Evolutionary conservation across 768 basidiomycete species (phyloP), one percentile per base, ranked within the genome.

Genomic region (Amanita fuliginea): DNA sequence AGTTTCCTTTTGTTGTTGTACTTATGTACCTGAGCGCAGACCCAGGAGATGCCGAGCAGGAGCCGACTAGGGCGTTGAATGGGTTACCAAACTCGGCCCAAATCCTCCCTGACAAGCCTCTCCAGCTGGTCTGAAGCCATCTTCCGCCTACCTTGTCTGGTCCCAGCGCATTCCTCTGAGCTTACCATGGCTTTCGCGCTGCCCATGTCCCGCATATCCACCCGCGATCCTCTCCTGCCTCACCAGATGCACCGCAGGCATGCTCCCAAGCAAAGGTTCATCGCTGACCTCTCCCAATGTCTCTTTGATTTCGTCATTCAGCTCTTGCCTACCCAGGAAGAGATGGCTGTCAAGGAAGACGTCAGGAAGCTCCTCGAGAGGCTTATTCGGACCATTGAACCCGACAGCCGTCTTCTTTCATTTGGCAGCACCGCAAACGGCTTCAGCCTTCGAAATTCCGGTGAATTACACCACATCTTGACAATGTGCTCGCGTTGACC

Each of bases 381-480:
- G 57, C 81, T 99, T 67, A 95, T 95, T 63, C 80, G 89, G 62
- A 93, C 89, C 40, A 89, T 99, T 67, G 89, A 94, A 64, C 94
- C 93, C 39, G 78, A 90, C 58, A 87, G 87, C 55, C 81, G 89
- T 47, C 70, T 99, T 57, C 67, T 95, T 57, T 91, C 92, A 50
- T 99, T 99, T 63, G 95, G 95, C 30, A 93, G 90, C 62, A 96
- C 91, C 33, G 94, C 93, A 9, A 98, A 97, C 60, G 93, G 94
- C 51, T 95, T 98, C 72, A 93, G 90, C 62, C 78, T 98, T 59
- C 78, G 92, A 57, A 96, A 97, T 70, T 95, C 92, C 54, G 94
- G 94, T 88, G 22, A 53, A 56, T 66, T 47, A 53, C 49, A 47
- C 36, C 19, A 26, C 44, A 21, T 42, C 14, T 10, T 40, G 6